Conservation (phyloP, 2,329 filamentous ascomycete species). For the Fusarium dimerum region DNA sequence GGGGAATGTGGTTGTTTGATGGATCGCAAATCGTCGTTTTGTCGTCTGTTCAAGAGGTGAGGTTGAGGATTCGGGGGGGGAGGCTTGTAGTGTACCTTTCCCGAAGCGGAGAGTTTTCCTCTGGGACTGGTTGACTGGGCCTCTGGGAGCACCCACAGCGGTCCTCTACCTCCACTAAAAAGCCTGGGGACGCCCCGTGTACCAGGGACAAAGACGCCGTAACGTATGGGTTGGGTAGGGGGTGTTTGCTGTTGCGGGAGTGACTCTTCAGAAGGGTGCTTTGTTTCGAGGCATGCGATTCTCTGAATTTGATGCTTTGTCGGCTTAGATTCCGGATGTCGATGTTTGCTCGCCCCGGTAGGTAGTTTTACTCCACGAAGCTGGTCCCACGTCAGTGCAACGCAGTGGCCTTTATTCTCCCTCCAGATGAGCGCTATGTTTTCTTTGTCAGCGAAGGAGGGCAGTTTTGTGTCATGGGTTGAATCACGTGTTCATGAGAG, state of each 20-base stretch:
- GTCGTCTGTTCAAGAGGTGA: constrained; percentile 56
- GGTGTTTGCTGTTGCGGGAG: not conserved
- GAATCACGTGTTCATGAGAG: constrained; percentile 10
- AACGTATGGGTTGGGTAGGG: not conserved
- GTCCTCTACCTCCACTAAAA: constrained; percentile 15
- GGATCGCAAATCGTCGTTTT: constrained; percentile 51
- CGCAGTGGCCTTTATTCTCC: too few relatives aligned
- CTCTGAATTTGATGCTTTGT: not conserved
- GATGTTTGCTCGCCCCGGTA: not conserved
- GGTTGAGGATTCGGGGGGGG: constrained; percentile 53
- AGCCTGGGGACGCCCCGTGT: constrained; percentile 21
- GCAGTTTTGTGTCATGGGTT: not conserved
- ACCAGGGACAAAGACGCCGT: constrained; percentile 19
- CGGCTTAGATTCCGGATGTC: not conserved
- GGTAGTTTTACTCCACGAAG: too few relatives aligned
- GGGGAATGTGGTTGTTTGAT: constrained; percentile 51
- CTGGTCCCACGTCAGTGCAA: too few relatives aligned
- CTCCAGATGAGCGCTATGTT: not conserved
- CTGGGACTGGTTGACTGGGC: constrained; percentile 10
- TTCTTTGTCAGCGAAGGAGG: constrained; percentile 13
- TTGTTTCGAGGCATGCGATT: constrained; percentile 1
- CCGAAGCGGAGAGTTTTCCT: constrained; percentile 42
- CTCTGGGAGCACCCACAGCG: not conserved
- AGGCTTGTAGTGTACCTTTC: constrained; percentile 36
- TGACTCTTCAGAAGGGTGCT: not conserved